These are phyloP conservation scores for Hymenoscyphus fructigenus DNA, from an alignment of 2,329 filamentous ascomycete species.

Conservation along the genomic window DNA sequence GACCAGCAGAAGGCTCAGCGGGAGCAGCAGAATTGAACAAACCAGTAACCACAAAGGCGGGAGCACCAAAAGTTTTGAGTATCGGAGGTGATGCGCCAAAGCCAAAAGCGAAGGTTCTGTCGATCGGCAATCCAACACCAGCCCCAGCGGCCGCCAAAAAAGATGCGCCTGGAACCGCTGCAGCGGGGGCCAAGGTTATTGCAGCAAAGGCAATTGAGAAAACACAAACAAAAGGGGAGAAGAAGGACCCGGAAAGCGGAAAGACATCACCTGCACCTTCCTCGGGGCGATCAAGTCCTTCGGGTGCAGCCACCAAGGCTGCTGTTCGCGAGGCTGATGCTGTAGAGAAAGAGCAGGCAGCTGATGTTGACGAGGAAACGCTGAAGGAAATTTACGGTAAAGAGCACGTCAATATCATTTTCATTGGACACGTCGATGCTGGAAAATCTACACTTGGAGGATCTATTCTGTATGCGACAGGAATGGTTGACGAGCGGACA, in stretches of 20 bases:
- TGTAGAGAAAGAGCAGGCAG: constrained; percentile 68
- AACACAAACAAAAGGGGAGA: constrained; percentile 55
- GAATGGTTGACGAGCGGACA: constrained; percentile 99
- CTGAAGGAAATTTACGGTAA: constrained; percentile 96
- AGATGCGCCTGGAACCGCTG: constrained; percentile 50
- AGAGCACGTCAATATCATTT: constrained; percentile 90
- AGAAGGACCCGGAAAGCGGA: constrained; percentile 52
- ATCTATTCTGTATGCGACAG: constrained; percentile 86
- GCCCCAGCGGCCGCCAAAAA: constrained; percentile 41
- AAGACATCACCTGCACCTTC: constrained; percentile 79
- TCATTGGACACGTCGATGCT: constrained; percentile 97
- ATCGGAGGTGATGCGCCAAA: constrained; percentile 59
- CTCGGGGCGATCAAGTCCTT: constrained; percentile 81
- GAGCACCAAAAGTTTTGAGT: constrained; percentile 62
- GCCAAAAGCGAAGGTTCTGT: constrained; percentile 67
- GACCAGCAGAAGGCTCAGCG: constrained; percentile 50
- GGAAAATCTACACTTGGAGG: constrained; percentile 97
- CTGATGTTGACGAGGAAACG: constrained; percentile 78
- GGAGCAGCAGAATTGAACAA: constrained; percentile 48
- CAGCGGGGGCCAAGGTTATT: constrained; percentile 78
- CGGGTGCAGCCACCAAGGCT: constrained; percentile 56
- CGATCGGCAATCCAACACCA: constrained; percentile 63
- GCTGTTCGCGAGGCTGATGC: constrained; percentile 70
- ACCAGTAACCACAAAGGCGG: constrained; percentile 53
- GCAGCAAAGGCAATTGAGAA: constrained; percentile 91